phyloP scores from a whole-genome alignment of 495 filamentous ascomycete genomes.

The Oidiodendron maius region DNA sequence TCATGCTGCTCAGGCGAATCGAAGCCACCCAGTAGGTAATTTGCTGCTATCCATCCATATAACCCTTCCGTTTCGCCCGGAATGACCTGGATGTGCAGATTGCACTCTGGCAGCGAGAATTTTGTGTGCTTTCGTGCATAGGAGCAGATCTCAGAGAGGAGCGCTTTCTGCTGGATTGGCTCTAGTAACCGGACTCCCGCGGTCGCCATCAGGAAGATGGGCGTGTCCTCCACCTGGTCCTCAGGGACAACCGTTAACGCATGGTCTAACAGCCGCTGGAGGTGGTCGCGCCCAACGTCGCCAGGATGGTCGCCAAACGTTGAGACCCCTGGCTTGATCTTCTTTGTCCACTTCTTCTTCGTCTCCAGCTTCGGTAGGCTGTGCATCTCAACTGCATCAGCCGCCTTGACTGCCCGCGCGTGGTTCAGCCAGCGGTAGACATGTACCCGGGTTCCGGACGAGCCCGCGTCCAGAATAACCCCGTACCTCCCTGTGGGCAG shows the following conservation, averaged over 20 bases:
- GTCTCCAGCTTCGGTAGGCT: slow-evolving; percentile 75
- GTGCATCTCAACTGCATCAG: slow-evolving; percentile 52
- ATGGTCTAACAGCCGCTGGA: slow-evolving; percentile 73
- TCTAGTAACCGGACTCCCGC: slow-evolving; percentile 95
- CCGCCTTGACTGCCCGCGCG: slow-evolving; percentile 56
- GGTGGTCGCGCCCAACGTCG: slow-evolving; percentile 73
- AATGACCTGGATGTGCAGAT: slow-evolving; percentile 88
- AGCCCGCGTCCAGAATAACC: slow-evolving; percentile 58
- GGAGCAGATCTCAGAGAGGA: slow-evolving; percentile 75
- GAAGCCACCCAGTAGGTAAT: slow-evolving; percentile 93
- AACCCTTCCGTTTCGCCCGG: slow-evolving; percentile 94
- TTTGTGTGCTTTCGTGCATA: slow-evolving; percentile 74
- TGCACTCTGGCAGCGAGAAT: slow-evolving; percentile 87
- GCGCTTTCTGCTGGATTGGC: slow-evolving; percentile 57
- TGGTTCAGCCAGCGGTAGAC: slow-evolving; percentile 89
- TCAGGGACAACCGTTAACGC: slow-evolving; percentile 76
- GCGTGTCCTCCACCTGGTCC: slow-evolving; percentile 74
- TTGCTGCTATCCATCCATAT: slow-evolving; percentile 99
- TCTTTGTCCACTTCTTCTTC: slow-evolving; percentile 85
- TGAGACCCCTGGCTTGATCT: slow-evolving; percentile 88
- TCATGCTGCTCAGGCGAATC: slow-evolving; percentile 67
- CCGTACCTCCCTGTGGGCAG: slow-evolving; percentile 39
- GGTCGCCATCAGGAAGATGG: slow-evolving; percentile 91
- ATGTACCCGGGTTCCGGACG: slow-evolving; percentile 82
- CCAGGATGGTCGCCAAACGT: slow-evolving; percentile 75